A percentile compares a stretch with the other conserved stretches of the same genome.
Evolutionary conservation across 768 basidiomycete genomes (phyloP).

Genomic region (Leccinum aurantiacum): DNA sequence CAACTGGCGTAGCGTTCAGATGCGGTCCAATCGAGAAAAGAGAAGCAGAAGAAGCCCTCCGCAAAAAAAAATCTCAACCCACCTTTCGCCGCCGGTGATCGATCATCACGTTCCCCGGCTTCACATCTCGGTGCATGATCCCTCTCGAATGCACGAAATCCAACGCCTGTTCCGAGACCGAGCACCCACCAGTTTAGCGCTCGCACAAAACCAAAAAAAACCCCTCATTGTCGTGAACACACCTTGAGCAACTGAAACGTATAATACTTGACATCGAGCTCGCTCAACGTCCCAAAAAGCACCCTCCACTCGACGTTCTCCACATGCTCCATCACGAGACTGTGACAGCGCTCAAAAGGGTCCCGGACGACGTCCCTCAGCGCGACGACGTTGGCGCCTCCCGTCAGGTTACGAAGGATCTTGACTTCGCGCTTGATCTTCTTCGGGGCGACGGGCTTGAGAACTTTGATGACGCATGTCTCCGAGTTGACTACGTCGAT

Average conservation of each 20-base stretch:
- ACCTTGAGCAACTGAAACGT: slow-evolving; percentile 63
- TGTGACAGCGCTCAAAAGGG: slow-evolving; percentile 57
- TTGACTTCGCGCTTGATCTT: slow-evolving; percentile 79
- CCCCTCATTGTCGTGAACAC: background rate
- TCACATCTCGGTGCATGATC: slow-evolving; percentile 70
- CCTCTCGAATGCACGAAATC: slow-evolving; percentile 72
- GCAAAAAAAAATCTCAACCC: slow-evolving; percentile 14
- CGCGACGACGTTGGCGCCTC: slow-evolving; percentile 68
- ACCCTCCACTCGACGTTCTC: slow-evolving; percentile 67
- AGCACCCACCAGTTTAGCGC: background rate
- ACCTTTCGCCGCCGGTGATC: slow-evolving; percentile 63
- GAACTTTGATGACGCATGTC: slow-evolving; percentile 65
- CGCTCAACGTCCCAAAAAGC: slow-evolving; percentile 56
- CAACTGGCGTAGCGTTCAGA: slow-evolving; percentile 33
- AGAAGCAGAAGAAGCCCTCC: background rate
- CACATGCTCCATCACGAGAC: slow-evolving; percentile 68
- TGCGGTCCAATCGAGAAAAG: background rate
- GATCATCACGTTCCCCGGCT: slow-evolving; percentile 74
- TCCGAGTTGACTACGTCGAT: slow-evolving; percentile 54
- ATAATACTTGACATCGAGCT: slow-evolving; percentile 68
- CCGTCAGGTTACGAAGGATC: slow-evolving; percentile 65
- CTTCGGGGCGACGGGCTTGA: slow-evolving; percentile 65
- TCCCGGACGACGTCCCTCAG: slow-evolving; percentile 70
- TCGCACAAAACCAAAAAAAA: background rate
- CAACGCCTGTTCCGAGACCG: slow-evolving; percentile 42